A percentile compares a stretch with the other conserved stretches of the same genome.
Conservation (phyloP, 768 basidiomycete species). For the Boletus sp. region DNA sequence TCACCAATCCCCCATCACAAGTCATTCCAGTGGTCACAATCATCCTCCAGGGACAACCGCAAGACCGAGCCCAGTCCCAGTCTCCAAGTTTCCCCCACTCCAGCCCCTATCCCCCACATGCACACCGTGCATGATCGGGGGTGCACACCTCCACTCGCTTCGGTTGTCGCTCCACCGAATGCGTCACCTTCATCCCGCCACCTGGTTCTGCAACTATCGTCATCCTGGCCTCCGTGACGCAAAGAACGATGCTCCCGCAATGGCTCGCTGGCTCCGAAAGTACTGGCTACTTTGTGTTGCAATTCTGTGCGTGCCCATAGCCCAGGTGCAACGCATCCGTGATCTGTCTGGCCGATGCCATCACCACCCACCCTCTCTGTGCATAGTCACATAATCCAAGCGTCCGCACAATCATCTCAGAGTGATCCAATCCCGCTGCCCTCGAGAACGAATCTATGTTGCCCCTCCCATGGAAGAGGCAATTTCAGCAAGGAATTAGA, state of each 20-base stretch:
- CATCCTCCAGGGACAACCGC: conserved; percentile 13
- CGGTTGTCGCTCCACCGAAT: conserved; percentile 37
- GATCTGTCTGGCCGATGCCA: conserved; percentile 8
- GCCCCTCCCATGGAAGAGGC: conserved; percentile 41
- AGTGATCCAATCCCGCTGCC: conserved; percentile 32
- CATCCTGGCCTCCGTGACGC: background rate
- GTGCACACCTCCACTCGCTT: conserved; percentile 33
- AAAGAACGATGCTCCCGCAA: conserved; percentile 3
- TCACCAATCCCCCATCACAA: conserved; percentile 25
- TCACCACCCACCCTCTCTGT: conserved; percentile 21
- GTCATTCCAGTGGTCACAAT: conserved; percentile 21
- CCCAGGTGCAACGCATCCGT: conserved; percentile 26
- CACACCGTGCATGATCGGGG: conserved; percentile 25
- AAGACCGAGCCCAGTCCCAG: conserved; percentile 26
- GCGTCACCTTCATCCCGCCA: conserved; percentile 23
- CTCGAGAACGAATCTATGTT: conserved; percentile 63
- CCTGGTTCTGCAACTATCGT: conserved; percentile 22
- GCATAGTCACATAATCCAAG: conserved; percentile 13
- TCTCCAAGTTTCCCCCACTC: conserved; percentile 50
- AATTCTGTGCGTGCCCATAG: conserved; percentile 36
- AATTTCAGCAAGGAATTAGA: conserved; percentile 36
- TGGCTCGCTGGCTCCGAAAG: conserved; percentile 33
- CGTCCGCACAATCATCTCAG: conserved; percentile 13
- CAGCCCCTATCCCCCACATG: conserved; percentile 20
- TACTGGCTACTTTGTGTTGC: conserved; percentile 17